phyloP scores from a whole-genome alignment of 1,284 basidiomycete genomes.

The Moesziomyces antarcticus region DNA sequence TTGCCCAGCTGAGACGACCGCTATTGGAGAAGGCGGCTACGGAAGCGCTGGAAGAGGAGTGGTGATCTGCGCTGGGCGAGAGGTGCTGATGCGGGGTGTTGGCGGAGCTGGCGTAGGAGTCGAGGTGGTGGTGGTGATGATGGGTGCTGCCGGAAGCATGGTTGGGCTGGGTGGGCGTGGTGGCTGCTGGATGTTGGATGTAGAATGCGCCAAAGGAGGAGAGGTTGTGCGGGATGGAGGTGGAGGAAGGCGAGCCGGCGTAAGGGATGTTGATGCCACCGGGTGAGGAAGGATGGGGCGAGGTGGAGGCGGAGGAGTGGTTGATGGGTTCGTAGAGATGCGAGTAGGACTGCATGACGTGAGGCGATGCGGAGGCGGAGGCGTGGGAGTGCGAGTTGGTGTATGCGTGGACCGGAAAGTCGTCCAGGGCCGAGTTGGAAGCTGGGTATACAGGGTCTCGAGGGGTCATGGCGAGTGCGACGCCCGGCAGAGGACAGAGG shows the following conservation, averaged over 20 bases:
- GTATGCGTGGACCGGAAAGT: not conserved
- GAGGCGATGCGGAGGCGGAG: not conserved
- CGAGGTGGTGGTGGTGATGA: conserved; percentile 28
- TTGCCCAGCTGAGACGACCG: conserved; percentile 48
- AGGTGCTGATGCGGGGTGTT: conserved; percentile 46
- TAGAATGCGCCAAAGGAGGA: conserved; percentile 50
- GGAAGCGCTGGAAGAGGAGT: conserved; percentile 42
- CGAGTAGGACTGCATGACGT: conserved; percentile 41
- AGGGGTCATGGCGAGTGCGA: conserved; percentile 1
- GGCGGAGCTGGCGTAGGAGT: conserved; percentile 37
- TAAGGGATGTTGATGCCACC: conserved; percentile 48
- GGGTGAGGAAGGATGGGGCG: conserved; percentile 38
- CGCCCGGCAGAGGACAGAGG: not conserved
- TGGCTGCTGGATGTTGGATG: conserved; percentile 26
- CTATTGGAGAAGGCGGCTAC: conserved; percentile 49
- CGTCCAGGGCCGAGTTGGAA: not conserved
- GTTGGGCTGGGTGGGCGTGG: conserved; percentile 17
- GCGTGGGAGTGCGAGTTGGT: not conserved
- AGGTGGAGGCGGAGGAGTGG: conserved; percentile 27
- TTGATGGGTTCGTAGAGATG: conserved; percentile 42
- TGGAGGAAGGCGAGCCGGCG: conserved; percentile 35
- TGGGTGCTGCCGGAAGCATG: conserved; percentile 8
- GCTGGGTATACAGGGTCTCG: not conserved
- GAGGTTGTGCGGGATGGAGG: conserved; percentile 20
- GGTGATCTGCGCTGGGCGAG: conserved; percentile 44